Conservation (phyloP, 768 basidiomycete genomes). For the Multifurca ochricompacta region DNA sequence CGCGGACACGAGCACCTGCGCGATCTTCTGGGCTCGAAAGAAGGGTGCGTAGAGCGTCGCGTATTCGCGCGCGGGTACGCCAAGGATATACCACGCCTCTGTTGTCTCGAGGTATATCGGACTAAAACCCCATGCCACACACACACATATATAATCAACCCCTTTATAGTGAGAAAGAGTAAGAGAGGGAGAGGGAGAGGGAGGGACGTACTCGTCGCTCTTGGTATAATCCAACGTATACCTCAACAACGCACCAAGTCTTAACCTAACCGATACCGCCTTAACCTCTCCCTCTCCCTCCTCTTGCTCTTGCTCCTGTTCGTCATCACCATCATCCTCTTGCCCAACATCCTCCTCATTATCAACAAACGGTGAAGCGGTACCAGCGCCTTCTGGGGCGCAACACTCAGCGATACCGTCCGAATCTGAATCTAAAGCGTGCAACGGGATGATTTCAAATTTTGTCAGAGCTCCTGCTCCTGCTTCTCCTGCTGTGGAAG, state of each 20-base stretch:
- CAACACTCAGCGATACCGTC: constrained; percentile 27
- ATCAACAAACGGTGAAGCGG: constrained; percentile 38
- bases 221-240: constrained; percentile 46
- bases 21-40: constrained; percentile 10
- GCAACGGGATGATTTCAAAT: constrained; percentile 38
- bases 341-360: constrained; percentile 29
- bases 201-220: constrained; percentile 40
- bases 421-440: constrained; percentile 37
- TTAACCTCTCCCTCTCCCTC: constrained; percentile 23
- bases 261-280: constrained; percentile 27
- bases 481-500: too few relatives aligned
- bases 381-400: constrained; percentile 48
- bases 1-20: constrained; percentile 7
- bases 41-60: constrained; percentile 1
- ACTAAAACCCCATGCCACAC: constrained; percentile 31
- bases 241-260: constrained; percentile 39
- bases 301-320: constrained; percentile 14
- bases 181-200: neutral
- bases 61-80: constrained; percentile 1
- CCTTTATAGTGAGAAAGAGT: neutral
- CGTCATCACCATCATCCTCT: constrained; percentile 26
- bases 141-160: neutral
- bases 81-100: constrained; percentile 2
- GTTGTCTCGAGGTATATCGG: constrained; percentile 49
- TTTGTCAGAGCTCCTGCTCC: constrained; percentile 23